Base-by-base conservation (phyloP, 2,329 filamentous ascomycete species). In the Clonostachys solani region DNA sequence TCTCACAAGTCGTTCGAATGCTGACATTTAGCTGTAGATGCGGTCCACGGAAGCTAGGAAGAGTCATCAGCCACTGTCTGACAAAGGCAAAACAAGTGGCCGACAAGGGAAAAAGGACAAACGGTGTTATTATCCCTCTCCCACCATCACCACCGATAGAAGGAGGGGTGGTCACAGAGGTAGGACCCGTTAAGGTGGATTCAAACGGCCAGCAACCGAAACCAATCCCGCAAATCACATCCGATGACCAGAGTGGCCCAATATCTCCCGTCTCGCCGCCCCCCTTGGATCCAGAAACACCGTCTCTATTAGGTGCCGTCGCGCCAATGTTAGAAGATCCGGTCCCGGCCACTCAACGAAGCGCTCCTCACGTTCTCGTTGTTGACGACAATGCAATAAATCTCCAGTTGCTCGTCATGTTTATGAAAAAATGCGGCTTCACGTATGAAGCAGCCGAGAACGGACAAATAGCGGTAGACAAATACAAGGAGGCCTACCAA, bases 391-490 rank as follows among this genome's bases (percentile, higher is more conserved):
- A 72, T 51, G 58, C 60, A 3, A 68, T 72, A 50, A 72, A 72
- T 47, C 58, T 72, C 13, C 63, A 69, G 52, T 56, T 73, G 1
- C 59, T 74, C 3, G 61, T 66, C 12, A 69, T 65, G 35, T 72
- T 69, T 35, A 65, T 71, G 58, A 62, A 60, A 18, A 73, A 71
- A 49, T 67, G 65, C 18, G 66, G 69, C 4, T 65, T 65, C 33
- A 61, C 65, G 2, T 67, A 67, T 48, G 61, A 62, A n/a, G 68
- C 67, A 10, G 75, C 74, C 1, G 60, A 60, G 33, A 71, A 78
- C 48, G 75, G 75, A 7, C 64, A 68, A 17, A 67, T 75, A 54
- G 75, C 75, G 2, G 59, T 78, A 2, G 65, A 72, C n/a, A 58
- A 55, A 9, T 77, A 71, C 54, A 66, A 65, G 42, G 53, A 57